Base-by-base conservation (phyloP, 306 rosid genomes). In the Cucurbita ficifolia region DNA sequence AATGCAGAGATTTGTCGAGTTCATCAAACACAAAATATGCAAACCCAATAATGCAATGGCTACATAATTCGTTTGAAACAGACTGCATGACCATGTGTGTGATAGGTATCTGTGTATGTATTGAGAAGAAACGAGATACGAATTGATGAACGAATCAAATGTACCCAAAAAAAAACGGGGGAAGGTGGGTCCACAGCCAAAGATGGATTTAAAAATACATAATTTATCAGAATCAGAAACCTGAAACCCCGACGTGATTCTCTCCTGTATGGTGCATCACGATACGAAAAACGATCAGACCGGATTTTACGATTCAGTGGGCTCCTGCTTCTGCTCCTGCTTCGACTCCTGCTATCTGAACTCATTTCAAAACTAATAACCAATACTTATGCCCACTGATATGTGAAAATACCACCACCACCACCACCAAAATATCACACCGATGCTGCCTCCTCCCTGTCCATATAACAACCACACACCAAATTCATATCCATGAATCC, bases 171-270 rank as follows among this genome's bases (percentile, higher is more conserved):
- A 29, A 29, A 29, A 3, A 14, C 43, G 10, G 39, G 19, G 63
- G 8, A 29, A 14, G 5, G 13, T 33, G 33, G 19, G 11, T 33
- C 19, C 11, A 33, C 65, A 13, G 45, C 11, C 19, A 60, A 16
- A 60, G 21, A 35, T 4, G 29, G 33, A 58, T 39, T 61, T 5
- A 17, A 8, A 83, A 64, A 77, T 63, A 82, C 76, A 76, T 76
- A 71, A 83, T 81, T 76, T 77, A 58, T 72, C 72, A 81, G 73
- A 48, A 79, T 77, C 77, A 83, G 82, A 86, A 88, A 95, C 99
- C 99, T 95, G 97, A 89, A 89, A 83, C 96, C 96, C 92, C 96
- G 96, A 81, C 84, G 92, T 22, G 95, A 83, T 76, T 95, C 99
- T 81, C 99, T 95, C 87, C 91, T 82, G 92, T 95, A 91, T 75